Evolutionary conservation across 2,329 filamentous ascomycete genomes (phyloP), one percentile per base, ranked within the genome.

Genomic region (Colletotrichum karsti): DNA sequence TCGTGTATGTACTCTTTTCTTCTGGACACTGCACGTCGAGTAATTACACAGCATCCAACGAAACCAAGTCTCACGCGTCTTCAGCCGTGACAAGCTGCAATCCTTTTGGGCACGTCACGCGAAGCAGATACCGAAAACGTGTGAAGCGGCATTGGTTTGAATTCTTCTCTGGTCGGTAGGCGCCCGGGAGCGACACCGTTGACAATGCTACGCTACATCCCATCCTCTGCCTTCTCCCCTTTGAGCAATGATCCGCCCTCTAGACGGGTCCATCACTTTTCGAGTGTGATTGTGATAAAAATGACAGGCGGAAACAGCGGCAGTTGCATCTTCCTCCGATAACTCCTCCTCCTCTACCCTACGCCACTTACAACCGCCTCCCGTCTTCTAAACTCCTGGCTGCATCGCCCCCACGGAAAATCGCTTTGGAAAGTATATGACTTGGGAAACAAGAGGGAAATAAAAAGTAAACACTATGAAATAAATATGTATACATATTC

Each of bases 391-490:
- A n/a, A 67, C 59, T 63, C 64, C 59, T 30, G 37, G 55, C 44
- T 39, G 20, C 37, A n/a, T 28, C 42, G 18, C 15, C 9, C 56
- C 33, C 33, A 15, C n/a, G 15, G n/a, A 13, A 50, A 37, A 46
- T 56, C 48, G 63, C 63, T 50, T 13, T 26, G 28, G 13, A 53
- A 26, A 63, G 13, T 39, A 46, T 39, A 41, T 20, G 18, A 46
- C n/a, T 30, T 24, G 24, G 7, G 9, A 15, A 15, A 60, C 42
- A 51, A 33, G 24, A 51, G 44, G 33, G 30, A 51, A 15, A 63
- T 35, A 22, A 63, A n/a, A n/a, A 42, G 8, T 57, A 67, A 35
- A 63, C 42, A 67, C 59, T 63, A 67, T 63, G 59, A 12, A 56
- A 54, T 61, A 28, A 41, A 44, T 26, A 48, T 63, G 39, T 67